A percentile compares a stretch with the other conserved stretches of the same genome.
Evolutionary conservation across 2,329 filamentous ascomycete genomes (phyloP).

Genomic region (Pseudogymnoascus sp.): DNA sequence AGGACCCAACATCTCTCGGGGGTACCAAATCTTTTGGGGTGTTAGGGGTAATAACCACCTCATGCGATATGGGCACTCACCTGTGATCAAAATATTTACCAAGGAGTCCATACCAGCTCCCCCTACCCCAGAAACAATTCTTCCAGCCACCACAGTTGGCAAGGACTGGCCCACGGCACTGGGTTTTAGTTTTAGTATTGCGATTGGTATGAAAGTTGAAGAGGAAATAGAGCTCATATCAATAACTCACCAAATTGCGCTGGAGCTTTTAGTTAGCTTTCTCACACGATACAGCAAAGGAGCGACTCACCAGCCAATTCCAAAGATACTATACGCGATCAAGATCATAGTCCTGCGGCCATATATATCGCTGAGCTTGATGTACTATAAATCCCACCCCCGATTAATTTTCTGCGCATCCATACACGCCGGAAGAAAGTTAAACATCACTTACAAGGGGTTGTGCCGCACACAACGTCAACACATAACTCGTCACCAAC

Average conservation of each 20-base stretch:
- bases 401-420: not conserved
- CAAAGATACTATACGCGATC: slow-evolving; percentile 44
- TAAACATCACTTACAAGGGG: slow-evolving; percentile 36
- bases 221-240: slow-evolving; percentile 12
- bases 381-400: not conserved
- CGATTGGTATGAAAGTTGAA: not conserved
- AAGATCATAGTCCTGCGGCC: slow-evolving; percentile 46
- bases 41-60: not conserved
- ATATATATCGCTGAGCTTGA: slow-evolving; percentile 50
- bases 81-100: slow-evolving; percentile 46
- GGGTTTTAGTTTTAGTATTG: not conserved
- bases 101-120: slow-evolving; percentile 45
- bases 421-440: not conserved
- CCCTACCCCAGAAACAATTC: slow-evolving; percentile 45
- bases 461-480: slow-evolving; percentile 46
- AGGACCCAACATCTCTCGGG: slow-evolving; percentile 44
- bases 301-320: slow-evolving; percentile 27
- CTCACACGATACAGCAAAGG: not conserved
- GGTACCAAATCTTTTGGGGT: slow-evolving; percentile 40
- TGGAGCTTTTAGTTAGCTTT: not conserved
- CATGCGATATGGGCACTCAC: slow-evolving; percentile 23
- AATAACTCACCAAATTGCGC: slow-evolving; percentile 34
- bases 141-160: slow-evolving; percentile 42
- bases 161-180: slow-evolving; percentile 41
- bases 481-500: slow-evolving; percentile 46